A percentile compares a stretch with the other conserved stretches of the same genome.
Evolutionary conservation across 345 rosid species (phyloP).

Genomic region (Litchi chinensis): DNA sequence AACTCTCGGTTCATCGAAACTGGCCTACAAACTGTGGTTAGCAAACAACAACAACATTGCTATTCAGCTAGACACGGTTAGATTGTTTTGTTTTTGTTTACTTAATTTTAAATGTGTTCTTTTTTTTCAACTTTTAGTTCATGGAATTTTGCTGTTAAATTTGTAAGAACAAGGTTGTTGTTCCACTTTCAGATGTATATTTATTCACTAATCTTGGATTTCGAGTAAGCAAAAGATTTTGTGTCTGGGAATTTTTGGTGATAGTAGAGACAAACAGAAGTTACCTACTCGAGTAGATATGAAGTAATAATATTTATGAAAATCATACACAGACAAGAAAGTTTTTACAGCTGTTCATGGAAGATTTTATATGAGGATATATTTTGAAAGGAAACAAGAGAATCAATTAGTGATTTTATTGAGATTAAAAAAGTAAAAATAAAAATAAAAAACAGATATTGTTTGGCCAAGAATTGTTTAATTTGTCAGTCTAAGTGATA

Average conservation of each 20-base stretch:
- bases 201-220: conserved; percentile 18
- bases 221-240: conserved; percentile 16
- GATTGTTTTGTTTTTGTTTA: conserved; percentile 8
- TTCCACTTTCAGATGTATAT: not conserved
- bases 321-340: not conserved
- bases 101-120: no score
- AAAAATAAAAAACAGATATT: not conserved
- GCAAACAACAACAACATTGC: not conserved
- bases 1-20: conserved; percentile 6
- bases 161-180: not conserved
- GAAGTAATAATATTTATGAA: conserved; percentile 7
- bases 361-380: conserved; percentile 8
- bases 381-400: not conserved
- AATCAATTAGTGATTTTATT: conserved; percentile 13
- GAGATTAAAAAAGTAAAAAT: not conserved
- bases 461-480: not conserved
- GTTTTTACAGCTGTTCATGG: conserved; percentile 5
- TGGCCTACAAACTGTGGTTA: not conserved
- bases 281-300: conserved; percentile 10
- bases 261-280: not conserved
- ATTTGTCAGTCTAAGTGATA: not conserved
- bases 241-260: conserved; percentile 6
- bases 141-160: conserved; percentile 10
- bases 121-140: not conserved
- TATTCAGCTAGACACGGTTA: conserved; percentile 14